Base-by-base conservation (phyloP, 805 yeast species). In the Cyberlindnera mycetangii region DNA sequence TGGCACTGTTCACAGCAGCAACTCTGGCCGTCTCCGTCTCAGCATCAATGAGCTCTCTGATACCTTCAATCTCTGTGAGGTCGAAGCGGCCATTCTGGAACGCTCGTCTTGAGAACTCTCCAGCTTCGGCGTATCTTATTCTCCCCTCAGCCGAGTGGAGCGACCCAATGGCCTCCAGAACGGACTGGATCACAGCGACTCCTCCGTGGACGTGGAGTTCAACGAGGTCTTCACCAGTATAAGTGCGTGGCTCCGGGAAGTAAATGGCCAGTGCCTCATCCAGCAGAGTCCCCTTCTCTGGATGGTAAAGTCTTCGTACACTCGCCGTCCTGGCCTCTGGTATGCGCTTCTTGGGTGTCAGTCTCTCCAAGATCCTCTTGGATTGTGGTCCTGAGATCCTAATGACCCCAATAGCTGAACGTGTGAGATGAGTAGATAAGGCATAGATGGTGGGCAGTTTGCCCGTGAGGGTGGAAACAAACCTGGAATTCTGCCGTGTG, bases 121-220 rank as follows among this genome's bases (percentile, higher is more conserved):
- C 99, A 7, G 89, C 82, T 56, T 85, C 92, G 0, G 99, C 99
- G 60, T 84, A 81, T 42, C 98, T 61, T 12, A 92, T 78, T 3
- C 70, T 71, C 1, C 55, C 46, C 0, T 62, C 57, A 0, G 75
- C 72, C 5, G 72, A 63, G 54, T 85, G 85, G 5, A 84, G 52
- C 0, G 55, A 42, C 32, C 71, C 68, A 5, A 93, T 79, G 0
- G 95, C 81, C 5, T 67, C 67, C 38, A 90, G 56, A 0, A 90
- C 85, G 0, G 89, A 75, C 38, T 72, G 70, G 2, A 87, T 76
- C 1, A 92, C 88, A 0, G 98, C 97, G 11, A 75, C 79, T 4
- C 98, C 97, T 4, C 99, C 99, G 63, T 93, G 99, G 2, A 87
- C 64, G 58, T 93, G 97, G n/a, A 93, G 61, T 57, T 93, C 99